A percentile compares a stretch with the other conserved stretches of the same genome.
Evolutionary conservation across 2,329 filamentous ascomycete genomes (phyloP).

Genomic region (Fusarium avenaceum): DNA sequence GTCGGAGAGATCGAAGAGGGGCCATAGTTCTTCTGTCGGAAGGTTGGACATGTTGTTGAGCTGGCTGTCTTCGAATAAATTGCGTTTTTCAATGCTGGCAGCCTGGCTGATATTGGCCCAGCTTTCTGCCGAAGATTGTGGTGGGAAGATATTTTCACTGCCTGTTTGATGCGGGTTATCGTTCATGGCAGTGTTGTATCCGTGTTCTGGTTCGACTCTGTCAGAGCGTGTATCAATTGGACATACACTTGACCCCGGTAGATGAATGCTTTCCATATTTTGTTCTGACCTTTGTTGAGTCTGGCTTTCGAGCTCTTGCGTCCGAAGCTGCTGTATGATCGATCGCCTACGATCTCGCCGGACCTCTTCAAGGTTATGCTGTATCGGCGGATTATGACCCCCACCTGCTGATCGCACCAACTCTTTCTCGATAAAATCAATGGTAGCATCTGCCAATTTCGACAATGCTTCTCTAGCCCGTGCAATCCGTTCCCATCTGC

Average conservation of each 20-base stretch:
- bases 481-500: background rate
- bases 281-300: background rate
- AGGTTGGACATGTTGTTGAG: background rate
- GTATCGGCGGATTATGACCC: rapidly evolving
- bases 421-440: slow-evolving; percentile 16
- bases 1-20: slow-evolving; percentile 6
- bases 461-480: slow-evolving; percentile 15
- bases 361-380: background rate
- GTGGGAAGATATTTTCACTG: rapidly evolving
- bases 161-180: background rate
- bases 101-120: background rate
- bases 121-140: rapidly evolving
- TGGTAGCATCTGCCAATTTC: slow-evolving; percentile 20
- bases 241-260: rapidly evolving
- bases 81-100: background rate
- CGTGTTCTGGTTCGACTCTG: no score
- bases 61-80: rapidly evolving
- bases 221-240: rapidly evolving
- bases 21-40: background rate
- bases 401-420: background rate
- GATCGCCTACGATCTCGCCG: slow-evolving; percentile 1
- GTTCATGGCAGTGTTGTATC: rapidly evolving
- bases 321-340: slow-evolving; percentile 8
- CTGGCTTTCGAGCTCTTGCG: background rate
- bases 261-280: rapidly evolving